Base-by-base conservation (phyloP, 202 grass and related monocot species). In the Cymbopogon flexuosus region DNA sequence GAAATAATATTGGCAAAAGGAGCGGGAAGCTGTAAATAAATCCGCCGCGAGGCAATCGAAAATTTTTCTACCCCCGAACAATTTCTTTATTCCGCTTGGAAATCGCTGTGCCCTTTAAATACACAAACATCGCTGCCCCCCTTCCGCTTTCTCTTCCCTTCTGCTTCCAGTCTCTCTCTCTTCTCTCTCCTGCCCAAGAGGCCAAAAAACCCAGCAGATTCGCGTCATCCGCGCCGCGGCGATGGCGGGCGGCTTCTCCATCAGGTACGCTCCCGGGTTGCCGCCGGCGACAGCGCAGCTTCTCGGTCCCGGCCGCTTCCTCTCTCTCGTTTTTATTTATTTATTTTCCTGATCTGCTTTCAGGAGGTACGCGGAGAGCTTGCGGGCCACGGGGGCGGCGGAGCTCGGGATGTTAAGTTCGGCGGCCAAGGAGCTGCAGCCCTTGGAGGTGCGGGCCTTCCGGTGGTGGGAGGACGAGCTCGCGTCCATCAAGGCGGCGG, bases 401-500 rank as follows among this genome's bases (percentile, higher is more conserved):
- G 69, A 22, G 11, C 70, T 14, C 14, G 41, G 56, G 1, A 69
- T 43, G 14, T 24, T 83, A 27, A 75, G 29, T 15, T 10, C 58
- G 27, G 41, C 47, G 34, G 35, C 8, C 21, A 3, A 5, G 69
- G 24, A 70, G 9, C 69, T 90, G 33, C 62, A 54, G 45, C 69
- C 84, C 57, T 40, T 90, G 54, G 69, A 75, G 63, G 69, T 66
- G 14, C 41, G 62, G 10, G 15, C 2, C 2, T 90, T 83, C 79
- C 79, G 84, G 10, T 90, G 88, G 84, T 90, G 88, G 88, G 75
- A 40, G 54, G 75, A 90, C 21, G 84, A 83, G 45, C 43, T 86
- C 3, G 79, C 79, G 6, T 12, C 74, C 61, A 29, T 70, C 22
- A 46, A 52, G 21, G 37, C 73, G 2, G 65, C 78, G 10, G 15